Evolutionary conservation across 1,284 basidiomycete species (phyloP).

Genomic region (Tausonia pullulans): DNA sequence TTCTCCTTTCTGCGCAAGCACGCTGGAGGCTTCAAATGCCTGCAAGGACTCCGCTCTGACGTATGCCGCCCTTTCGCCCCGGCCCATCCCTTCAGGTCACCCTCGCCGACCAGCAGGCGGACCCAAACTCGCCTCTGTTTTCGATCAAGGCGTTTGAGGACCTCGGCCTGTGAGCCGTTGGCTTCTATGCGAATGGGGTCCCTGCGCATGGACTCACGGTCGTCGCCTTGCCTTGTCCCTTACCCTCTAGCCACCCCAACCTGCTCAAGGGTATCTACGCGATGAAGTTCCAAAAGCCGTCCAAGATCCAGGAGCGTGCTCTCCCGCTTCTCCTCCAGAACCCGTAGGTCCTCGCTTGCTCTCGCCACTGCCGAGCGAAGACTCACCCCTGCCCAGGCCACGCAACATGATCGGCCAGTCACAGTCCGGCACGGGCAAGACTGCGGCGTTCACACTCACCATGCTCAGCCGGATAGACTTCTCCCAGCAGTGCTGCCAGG

Average conservation of each 20-base stretch:
- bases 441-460: conserved; percentile 92
- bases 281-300: conserved; percentile 94
- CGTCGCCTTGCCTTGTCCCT: neutral
- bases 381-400: conserved; percentile 44
- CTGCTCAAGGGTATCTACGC: conserved; percentile 93
- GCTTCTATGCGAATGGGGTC: neutral
- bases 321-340: conserved; percentile 81
- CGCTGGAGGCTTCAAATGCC: no score
- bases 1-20: neutral
- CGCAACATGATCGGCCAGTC: conserved; percentile 99
- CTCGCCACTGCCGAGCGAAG: neutral
- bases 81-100: conserved; percentile 55
- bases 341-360: conserved; percentile 49
- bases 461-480: conserved; percentile 95
- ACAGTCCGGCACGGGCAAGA: conserved; percentile 98
- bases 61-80: neutral
- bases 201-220: neutral
- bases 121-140: conserved; percentile 89
- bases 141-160: conserved; percentile 93
- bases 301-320: conserved; percentile 97
- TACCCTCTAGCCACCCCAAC: conserved; percentile 56
- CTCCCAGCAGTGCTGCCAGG: conserved; percentile 70
- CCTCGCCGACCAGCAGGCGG: conserved; percentile 89
- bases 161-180: conserved; percentile 62
- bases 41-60: neutral